Percentiles rank a stretch among this genome's conserved stretches.
These are phyloP conservation scores for Colletotrichum sp. DNA, from an alignment of 2,329 filamentous ascomycete species.

Conservation along the genomic window DNA sequence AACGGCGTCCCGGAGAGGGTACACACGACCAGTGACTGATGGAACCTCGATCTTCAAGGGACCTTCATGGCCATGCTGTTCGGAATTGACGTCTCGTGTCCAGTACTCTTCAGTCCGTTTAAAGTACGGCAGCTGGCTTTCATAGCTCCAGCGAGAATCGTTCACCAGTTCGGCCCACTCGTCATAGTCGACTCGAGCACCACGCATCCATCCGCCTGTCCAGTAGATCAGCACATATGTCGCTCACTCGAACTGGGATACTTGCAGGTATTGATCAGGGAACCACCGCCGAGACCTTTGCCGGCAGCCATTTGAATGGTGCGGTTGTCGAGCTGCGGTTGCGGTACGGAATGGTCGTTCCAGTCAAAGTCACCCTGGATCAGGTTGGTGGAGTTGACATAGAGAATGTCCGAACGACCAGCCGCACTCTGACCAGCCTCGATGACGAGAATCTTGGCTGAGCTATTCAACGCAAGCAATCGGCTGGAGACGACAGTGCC, in stretches of 20 bases:
- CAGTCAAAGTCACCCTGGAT: constrained; percentile 34
- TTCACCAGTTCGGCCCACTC: constrained; percentile 37
- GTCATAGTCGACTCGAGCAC: constrained; percentile 47
- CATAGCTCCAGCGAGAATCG: constrained; percentile 45
- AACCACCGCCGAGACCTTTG: constrained; percentile 10
- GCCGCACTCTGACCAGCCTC: constrained; percentile 35
- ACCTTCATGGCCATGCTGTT: constrained; percentile 42
- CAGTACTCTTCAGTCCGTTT: constrained; percentile 14
- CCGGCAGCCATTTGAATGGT: not conserved
- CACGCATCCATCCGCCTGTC: constrained; percentile 45
- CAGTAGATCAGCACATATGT: not conserved
- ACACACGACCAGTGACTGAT: constrained; percentile 35
- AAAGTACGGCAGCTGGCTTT: constrained; percentile 29
- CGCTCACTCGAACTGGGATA: not conserved
- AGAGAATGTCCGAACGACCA: not conserved
- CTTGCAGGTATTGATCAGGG: constrained; percentile 6
- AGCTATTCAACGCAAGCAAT: constrained; percentile 26
- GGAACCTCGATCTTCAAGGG: constrained; percentile 37
- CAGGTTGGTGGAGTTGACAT: constrained; percentile 4
- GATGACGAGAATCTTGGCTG: constrained; percentile 38
- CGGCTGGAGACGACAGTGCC: constrained; percentile 40
- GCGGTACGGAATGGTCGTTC: constrained; percentile 34
- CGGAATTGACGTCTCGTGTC: constrained; percentile 28
- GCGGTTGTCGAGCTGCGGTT: not conserved
- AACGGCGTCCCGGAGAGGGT: constrained; percentile 39